A percentile compares a stretch with the other conserved stretches of the same genome.
Conservation (phyloP, 1,284 basidiomycete genomes). For the Heterobasidion occidentale region DNA sequence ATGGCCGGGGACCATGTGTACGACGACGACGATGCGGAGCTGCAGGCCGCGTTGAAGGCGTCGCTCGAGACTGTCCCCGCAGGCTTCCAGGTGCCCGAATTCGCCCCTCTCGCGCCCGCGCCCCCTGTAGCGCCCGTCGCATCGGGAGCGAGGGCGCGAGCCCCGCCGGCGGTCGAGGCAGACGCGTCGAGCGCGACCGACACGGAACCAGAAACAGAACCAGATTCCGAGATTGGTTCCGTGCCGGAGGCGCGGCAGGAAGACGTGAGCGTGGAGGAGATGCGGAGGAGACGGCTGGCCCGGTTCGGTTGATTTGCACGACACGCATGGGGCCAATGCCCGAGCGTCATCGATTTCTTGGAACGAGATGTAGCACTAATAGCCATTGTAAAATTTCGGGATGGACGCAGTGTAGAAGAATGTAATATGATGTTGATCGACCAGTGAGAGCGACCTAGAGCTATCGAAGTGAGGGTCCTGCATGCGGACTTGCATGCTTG, state of each 20-base stretch:
- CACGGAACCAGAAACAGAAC: conserved; percentile 20
- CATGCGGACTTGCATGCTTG: too few relatives aligned
- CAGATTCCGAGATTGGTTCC: conserved; percentile 9
- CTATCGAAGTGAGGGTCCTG: too few relatives aligned
- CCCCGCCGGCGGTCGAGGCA: conserved; percentile 20
- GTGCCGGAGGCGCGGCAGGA: conserved; percentile 18
- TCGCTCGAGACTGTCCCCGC: conserved; percentile 65
- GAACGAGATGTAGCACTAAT: too few relatives aligned
- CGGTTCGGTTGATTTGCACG: conserved; percentile 49
- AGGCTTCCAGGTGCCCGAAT: conserved; percentile 35
- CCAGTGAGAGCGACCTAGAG: too few relatives aligned
- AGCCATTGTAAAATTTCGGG: too few relatives aligned
- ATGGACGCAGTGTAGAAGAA: too few relatives aligned
- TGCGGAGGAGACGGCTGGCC: conserved; percentile 69
- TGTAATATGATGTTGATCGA: too few relatives aligned
- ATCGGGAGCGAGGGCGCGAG: conserved; percentile 15
- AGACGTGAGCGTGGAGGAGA: conserved; percentile 62
- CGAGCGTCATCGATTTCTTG: too few relatives aligned
- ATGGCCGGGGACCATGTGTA: conserved; percentile 38
- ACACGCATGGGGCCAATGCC: neutral
- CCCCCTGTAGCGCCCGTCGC: conserved; percentile 11
- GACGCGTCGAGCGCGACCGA: conserved; percentile 17
- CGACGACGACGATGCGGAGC: conserved; percentile 81
- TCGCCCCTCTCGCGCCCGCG: conserved; percentile 6
- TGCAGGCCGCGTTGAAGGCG: conserved; percentile 81